These are phyloP conservation scores for Schizochytrium sp. DNA, from an alignment of 108 stramenopile species.

Conservation along the genomic window DNA sequence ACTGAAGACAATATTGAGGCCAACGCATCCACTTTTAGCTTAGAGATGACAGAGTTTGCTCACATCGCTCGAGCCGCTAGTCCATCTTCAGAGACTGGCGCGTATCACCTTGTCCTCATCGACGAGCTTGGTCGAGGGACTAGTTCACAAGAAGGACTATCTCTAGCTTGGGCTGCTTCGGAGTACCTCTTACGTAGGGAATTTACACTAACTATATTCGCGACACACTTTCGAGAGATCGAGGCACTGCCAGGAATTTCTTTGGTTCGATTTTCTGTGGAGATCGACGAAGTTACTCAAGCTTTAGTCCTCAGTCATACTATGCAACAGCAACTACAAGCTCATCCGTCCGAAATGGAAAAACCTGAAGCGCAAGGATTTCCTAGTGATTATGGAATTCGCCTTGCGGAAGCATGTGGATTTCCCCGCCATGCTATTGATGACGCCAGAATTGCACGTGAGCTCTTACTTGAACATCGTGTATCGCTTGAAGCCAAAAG, in stretches of 20 bases:
- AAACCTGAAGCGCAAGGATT: neutral
- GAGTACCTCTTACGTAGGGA: neutral
- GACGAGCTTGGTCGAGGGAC: constrained; percentile 95
- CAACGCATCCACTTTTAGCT: constrained; percentile 90
- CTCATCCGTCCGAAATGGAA: neutral
- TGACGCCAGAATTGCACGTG: constrained; percentile 16
- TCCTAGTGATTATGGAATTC: constrained; percentile 10
- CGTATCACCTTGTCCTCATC: constrained; percentile 83
- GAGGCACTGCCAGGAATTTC: neutral
- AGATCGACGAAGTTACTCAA: constrained; percentile 19
- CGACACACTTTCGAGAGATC: constrained; percentile 50
- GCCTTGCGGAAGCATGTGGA: constrained; percentile 11
- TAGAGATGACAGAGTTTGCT: constrained; percentile 92
- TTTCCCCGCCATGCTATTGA: constrained; percentile 8
- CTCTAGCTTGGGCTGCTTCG: neutral
- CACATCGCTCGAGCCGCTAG: constrained; percentile 82
- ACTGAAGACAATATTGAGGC: constrained; percentile 89
- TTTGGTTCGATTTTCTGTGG: neutral
- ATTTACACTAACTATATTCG: neutral
- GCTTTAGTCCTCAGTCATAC: neutral
- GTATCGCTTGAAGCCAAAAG: neutral
- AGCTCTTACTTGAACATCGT: neutral
- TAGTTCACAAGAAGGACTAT: neutral
- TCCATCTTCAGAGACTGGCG: neutral
- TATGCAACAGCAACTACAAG: neutral